Evolutionary conservation across 2,329 filamentous ascomycete species (phyloP), one percentile per base, ranked within the genome.

Genomic region (Ampelomyces quisqualis): DNA sequence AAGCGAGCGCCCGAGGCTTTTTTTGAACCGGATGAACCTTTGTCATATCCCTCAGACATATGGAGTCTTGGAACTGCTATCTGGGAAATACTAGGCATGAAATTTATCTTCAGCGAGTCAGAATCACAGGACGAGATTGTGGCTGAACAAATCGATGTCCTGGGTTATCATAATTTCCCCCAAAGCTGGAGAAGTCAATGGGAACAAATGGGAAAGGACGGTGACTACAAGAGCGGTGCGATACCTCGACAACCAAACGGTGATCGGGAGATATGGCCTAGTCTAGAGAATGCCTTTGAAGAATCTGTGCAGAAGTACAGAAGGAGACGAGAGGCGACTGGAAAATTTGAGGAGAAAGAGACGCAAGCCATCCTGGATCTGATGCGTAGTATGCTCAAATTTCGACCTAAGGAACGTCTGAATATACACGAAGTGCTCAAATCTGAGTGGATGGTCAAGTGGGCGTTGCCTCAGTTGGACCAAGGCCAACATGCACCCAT

Each of bases 401-500:
- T 40, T 13, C 30, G 31, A n/a, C 44, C 45, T 31, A 17, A 43
- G 4, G 45, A 48, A 3, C 38, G 48, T 26, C 38, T 40, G 22
- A 38, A 38, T 14, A 45, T 45, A n/a, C 35, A 45, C 34, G 31
- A 51, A 33, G 45, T 51, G 11, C 41, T 49, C 21, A 28, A 45
- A 13, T 48, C 45, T 10, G 14, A 13, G 7, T 51, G 42, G 42
- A 32, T 51, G 45, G 36, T 41, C 27, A 42, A 24, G 34, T 44
- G 48, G 48, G 48, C 36, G 23, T 19, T 14, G 23, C 32, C 47
- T 11, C 6, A 7, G 14, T n/a, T n/a, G n/a, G n/a, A n/a, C n/a
- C n/a, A n/a, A n/a, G n/a, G n/a, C n/a, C n/a, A n/a, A n/a, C n/a
- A n/a, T n/a, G n/a, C n/a, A n/a, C n/a, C n/a, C n/a, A n/a, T n/a